Conservation (phyloP, 495 filamentous ascomycete genomes). For the Trichoderma reesei region DNA sequence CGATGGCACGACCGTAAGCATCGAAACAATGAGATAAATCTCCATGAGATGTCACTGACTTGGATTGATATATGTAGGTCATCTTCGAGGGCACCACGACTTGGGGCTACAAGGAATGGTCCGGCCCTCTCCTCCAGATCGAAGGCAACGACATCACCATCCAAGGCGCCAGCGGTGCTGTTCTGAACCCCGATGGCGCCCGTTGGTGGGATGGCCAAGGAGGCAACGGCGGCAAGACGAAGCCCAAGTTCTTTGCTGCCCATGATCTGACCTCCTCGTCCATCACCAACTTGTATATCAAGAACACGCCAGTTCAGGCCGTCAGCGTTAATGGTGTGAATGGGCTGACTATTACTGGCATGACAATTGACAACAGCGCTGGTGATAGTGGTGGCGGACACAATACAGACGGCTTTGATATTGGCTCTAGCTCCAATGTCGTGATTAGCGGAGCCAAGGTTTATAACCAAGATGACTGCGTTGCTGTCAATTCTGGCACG, state of each 20-base stretch:
- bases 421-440: constrained; percentile 40
- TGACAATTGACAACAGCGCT: constrained; percentile 53
- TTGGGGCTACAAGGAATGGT: constrained; percentile 42
- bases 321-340: constrained; percentile 45
- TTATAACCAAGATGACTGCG: constrained; percentile 55
- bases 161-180: constrained; percentile 31
- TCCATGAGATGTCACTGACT: not conserved
- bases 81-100: constrained; percentile 43
- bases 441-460: constrained; percentile 47
- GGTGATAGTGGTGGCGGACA: constrained; percentile 42
- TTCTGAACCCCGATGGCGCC: constrained; percentile 38
- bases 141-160: constrained; percentile 39
- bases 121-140: constrained; percentile 39
- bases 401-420: constrained; percentile 61
- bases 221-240: constrained; percentile 41
- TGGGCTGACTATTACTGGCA: constrained; percentile 37
- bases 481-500: constrained; percentile 47
- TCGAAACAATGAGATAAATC: not conserved
- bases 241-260: constrained; percentile 46
- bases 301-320: constrained; percentile 53
- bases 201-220: constrained; percentile 45
- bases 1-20: constrained; percentile 32
- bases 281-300: constrained; percentile 31
- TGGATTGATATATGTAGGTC: constrained; percentile 17
- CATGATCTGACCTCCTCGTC: constrained; percentile 30